Conservation (phyloP, 2,329 filamentous ascomycete species). For the Botrytis galanthina region DNA sequence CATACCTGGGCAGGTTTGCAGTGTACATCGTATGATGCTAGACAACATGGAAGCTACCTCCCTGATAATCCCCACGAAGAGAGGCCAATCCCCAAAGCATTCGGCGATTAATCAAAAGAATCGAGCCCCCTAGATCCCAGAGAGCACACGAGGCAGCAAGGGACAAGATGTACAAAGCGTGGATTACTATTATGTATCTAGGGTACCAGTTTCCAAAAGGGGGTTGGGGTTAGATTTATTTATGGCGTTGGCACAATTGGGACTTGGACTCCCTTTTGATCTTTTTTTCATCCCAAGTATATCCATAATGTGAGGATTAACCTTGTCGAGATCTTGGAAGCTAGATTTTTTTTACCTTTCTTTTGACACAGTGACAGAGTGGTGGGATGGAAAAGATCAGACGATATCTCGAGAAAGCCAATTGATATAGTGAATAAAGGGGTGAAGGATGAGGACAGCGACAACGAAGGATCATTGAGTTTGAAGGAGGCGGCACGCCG, state of each 20-base stretch:
- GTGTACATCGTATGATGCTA: not conserved
- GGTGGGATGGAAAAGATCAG: not conserved
- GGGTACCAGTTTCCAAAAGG: slow-evolving; percentile 12
- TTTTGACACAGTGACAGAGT: not conserved
- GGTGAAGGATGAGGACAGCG: slow-evolving; percentile 1
- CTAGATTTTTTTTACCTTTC: not conserved
- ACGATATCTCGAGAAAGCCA: not conserved
- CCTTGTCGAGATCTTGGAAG: slow-evolving; percentile 4
- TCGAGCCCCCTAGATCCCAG: slow-evolving; percentile 1
- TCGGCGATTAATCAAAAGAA: not conserved
- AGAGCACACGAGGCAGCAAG: slow-evolving; percentile 13
- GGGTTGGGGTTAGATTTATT: not conserved
- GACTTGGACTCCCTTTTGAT: slow-evolving; percentile 15
- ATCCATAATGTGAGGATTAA: not conserved
- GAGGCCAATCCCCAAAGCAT: not conserved
- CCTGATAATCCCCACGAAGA: not conserved
- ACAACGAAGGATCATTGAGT: not conserved
- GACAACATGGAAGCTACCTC: not conserved
- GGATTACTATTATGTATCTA: not conserved
- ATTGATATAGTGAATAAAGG: not conserved
- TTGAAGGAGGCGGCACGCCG: slow-evolving; percentile 5
- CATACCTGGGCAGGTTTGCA: not conserved
- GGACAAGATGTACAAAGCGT: not conserved
- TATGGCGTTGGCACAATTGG: not conserved
- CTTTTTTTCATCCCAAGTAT: not conserved